Base-by-base conservation (phyloP, 1,139 yeast genomes). In the Kluyveromyces sp. region DNA sequence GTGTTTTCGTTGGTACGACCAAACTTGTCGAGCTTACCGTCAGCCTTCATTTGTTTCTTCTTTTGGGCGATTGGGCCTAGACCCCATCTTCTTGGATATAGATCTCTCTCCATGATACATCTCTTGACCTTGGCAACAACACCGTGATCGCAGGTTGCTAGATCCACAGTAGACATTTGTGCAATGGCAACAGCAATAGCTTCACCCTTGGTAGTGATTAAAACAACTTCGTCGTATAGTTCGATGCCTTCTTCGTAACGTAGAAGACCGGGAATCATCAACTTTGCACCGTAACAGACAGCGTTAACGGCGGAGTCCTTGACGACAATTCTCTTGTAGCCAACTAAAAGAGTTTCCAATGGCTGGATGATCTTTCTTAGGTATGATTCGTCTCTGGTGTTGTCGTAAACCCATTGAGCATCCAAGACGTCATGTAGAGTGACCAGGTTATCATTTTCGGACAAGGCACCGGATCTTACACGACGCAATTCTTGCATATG, bases 1-100 rank as follows among this genome's bases (percentile, higher is more conserved):
- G 98, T 92, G 66, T 78, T 81, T 67, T 92, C 98, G 63, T 88
- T 92, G 54, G 74, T 75, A 71, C 96, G 82, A 52, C 98, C 98
- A 62, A 71, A 92, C 71, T 89, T 87, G 73, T 92, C 98, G 61
- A 92, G 80, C 71, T 92, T 92, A 60, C 98, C 98, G 56, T 86
- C 96, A 46, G 95, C 85, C 78, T 89, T 92, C 76, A 92, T 74
- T 73, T 89, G 95, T 77, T 92, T 92, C 84, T 92, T 92, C 83
- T 87, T 88, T 70, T 86, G 89, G 51, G 98, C 98, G 64, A 89
- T 87, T 60, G 98, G 98, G 58, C 98, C 98, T 60, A 92, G 74
- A 52, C 98, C 98, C 98, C 98, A 92, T 78, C 97, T 83, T 78
- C 98, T 85, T 71, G 98, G 98, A 69, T 92, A 92, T 45, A 95